Evolutionary conservation across 2,329 filamentous ascomycete genomes (phyloP), one percentile per base, ranked within the genome.

Genomic region (Chalaropsis thielavioides): DNA sequence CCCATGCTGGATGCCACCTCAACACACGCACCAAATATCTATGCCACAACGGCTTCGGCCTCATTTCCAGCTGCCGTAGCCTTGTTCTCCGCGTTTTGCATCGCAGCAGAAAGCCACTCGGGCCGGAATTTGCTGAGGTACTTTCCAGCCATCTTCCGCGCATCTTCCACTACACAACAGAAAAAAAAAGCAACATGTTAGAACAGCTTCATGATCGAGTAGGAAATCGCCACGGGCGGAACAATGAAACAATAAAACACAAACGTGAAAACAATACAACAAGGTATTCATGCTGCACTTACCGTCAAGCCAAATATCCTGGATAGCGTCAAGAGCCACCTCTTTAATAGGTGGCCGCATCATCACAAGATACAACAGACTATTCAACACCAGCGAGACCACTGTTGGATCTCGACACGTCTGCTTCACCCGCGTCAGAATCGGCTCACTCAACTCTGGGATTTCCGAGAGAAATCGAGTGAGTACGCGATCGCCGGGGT

Each of bases 391-490:
- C 58, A 88, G 75, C 67, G 80, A 80, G 24, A 86, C 81, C 68
- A 86, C 81, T 59, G 82, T 82, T 5, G 85, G 85, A 71, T 88
- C 84, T 59, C 82, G 79, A 70, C 85, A 88, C 70, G 88, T 78
- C 41, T 77, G 76, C 74, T 85, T 85, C 43, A 97, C 84, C 61
- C 88, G 83, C 59, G 85, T 80, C 1, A 97, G 79, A 68, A 97
- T 84, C 11, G 82, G 80, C 41, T 78, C 74, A 67, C 85, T 90
- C 41, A 99, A 79, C 51, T 88, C 86, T 0, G 94, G 94, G 41
- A 99, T 86, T 74, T 99, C 94, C 61, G 90, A 92, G 56, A 99
- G 77, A 72, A 97, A 95, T 43, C 94, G 84, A 35, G 95, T 92
- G 65, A 99, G 78, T 24, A 95, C 83, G 74, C 94, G 92, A 73